Evolutionary conservation across 345 rosid genomes (phyloP), one percentile per base, ranked within the genome.

Genomic region (Aegle marmelos): DNA sequence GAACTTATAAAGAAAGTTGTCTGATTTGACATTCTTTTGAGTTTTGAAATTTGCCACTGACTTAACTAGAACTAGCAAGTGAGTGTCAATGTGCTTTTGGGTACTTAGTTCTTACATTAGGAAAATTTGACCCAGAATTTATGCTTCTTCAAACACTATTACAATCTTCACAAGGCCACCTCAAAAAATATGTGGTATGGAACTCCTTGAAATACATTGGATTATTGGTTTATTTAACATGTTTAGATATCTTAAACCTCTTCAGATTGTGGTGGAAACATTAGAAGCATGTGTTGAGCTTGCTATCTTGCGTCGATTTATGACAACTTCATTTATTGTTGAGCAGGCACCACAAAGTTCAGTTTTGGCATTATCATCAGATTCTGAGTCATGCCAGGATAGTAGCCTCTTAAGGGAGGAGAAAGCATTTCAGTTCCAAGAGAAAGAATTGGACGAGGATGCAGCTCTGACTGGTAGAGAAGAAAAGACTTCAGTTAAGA

Each of bases 331-430:
- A 25, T 68, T 8, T 24, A 31, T 68, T 67, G 59, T 83, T 81
- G 74, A 82, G 73, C 85, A 91, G 96, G 86, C 77, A 71, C 63
- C 59, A 31, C 73, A 84, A 69, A 82, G 67, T 86, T 81, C 85
- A 70, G 70, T 89, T 57, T 90, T 28, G 85, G 68, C 83, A 58
- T 53, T 91, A 67, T 90, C 97, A 72, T 93, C 94, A 57, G 99
- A 91, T 86, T 89, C 97, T 37, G 99, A 95, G 84, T 85, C 90
- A 72, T 81, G 79, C 80, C 89, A 84, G 58, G 80, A 75, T 45
- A 77, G 74, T 85, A 73, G 72, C 72, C 75, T 70, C 17, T 25
- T 6, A 75, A 77, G 53, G 56, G 82, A 82, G 73, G 66, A 73
- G 19, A 82, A 79, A 81, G 68, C 65, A 58, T 53, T 79, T 77